Evolutionary conservation across 495 filamentous ascomycete species (phyloP).

Genomic region (Podospora pseudopauciseta): DNA sequence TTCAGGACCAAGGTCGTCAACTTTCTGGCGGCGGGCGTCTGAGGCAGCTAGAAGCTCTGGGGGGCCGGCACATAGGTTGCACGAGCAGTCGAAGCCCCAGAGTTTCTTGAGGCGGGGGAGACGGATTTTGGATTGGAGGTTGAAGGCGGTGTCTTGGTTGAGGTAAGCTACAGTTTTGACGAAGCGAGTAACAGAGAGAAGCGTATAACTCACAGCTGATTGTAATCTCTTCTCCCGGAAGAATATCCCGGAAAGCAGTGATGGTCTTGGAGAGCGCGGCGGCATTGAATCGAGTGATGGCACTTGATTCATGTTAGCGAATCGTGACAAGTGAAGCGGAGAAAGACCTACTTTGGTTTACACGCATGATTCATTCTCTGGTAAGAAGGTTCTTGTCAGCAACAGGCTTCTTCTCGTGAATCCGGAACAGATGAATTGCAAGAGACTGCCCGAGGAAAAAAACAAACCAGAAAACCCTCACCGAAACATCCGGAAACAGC

Average conservation of each 20-base stretch:
- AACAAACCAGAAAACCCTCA: conserved; percentile 2
- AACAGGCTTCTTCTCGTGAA: neutral
- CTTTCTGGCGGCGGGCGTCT: conserved; percentile 26
- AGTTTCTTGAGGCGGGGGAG: conserved; percentile 26
- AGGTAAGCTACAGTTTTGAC: neutral
- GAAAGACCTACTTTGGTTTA: conserved; percentile 31
- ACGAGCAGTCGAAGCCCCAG: conserved; percentile 40
- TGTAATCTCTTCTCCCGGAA: conserved; percentile 34
- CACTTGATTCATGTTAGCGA: conserved; percentile 17
- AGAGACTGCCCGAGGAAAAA: too few species aligned
- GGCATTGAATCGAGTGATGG: conserved; percentile 31
- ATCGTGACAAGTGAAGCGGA: too few species aligned
- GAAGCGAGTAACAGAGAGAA: too few species aligned
- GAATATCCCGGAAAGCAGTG: conserved; percentile 33
- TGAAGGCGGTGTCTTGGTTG: conserved; percentile 27
- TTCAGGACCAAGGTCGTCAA: conserved; percentile 24
- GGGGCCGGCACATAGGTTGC: conserved; percentile 33
- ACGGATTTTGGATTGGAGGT: conserved; percentile 28
- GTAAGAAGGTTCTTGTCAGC: too few species aligned
- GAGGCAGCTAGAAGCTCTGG: conserved; percentile 22
- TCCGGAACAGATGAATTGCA: too few species aligned
- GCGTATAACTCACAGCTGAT: conserved; percentile 32
- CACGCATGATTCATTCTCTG: conserved; percentile 38
- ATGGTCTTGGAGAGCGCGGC: conserved; percentile 31
- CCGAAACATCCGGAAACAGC: conserved; percentile 27